Base-by-base conservation (phyloP, 2,329 filamentous ascomycete genomes). In the Drechslerella coelobrocha region DNA sequence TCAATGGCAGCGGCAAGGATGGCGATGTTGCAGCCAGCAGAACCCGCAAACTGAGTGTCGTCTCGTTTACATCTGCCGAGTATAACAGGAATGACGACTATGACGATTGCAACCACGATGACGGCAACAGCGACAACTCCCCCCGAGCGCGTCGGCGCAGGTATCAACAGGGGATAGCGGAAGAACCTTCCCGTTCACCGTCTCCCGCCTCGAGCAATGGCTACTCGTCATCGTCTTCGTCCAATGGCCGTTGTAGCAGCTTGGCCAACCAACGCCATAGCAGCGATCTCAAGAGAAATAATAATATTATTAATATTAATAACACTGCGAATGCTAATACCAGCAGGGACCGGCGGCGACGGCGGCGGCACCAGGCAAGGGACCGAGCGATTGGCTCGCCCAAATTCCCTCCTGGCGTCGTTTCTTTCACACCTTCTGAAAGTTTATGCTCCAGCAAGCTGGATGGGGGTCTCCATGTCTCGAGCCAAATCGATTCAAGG, bases 21-120 rank as follows among this genome's bases (percentile, higher is more conserved):
- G n/a, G 19, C 21, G 19, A 27, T 19, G 27, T 14, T 47, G 47
- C 51, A 23, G 27, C 48, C 41, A 54, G 43, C 51, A 37, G 56
- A 55, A 68, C 56, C 14, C 51, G 62, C 7, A 71, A 71, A 41
- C 54, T 71, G 10, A 71, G 66, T 53, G 59, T 63, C 47, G 66
- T 63, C 9, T 71, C 66, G 12, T 63, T 71, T 53, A 60, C 66
- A 23, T 71, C 66, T 2, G 52, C 54, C 14, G 59, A 62, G 31
- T 62, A 71, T 48, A 63, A 71, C 41, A 71, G 24, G 12, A 63
- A 62, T 31, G 59, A 71, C 47, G 27, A 45, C 45, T 27, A 24
- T 4, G n/a, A 41, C 5, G 41, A 45, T 19, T 45, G 41, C 19
- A n/a, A 53, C 23, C 19, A 31, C 10, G 31, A 43, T 26, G 27